Percentiles rank a stretch among this genome's conserved stretches.
phyloP scores from a whole-genome alignment of 176 grass and related monocot species.

The Carex myosuroides region DNA sequence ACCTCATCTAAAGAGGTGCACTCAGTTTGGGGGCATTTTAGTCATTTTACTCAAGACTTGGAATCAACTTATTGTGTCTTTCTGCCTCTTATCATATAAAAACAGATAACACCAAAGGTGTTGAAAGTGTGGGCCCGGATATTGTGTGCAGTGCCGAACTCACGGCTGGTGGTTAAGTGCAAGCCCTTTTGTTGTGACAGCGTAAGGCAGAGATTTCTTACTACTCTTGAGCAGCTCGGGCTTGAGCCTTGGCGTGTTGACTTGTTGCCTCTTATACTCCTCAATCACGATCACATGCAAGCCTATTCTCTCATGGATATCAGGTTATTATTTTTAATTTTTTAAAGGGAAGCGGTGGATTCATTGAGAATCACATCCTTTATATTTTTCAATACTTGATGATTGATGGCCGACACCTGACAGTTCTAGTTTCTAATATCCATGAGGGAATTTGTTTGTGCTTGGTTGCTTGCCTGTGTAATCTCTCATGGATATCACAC shows the following conservation, averaged over 20 bases:
- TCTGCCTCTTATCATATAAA: conserved; percentile 10
- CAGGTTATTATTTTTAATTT: conserved; percentile 35
- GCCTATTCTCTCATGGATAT: conserved; percentile 99
- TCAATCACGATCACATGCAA: conserved; percentile 99
- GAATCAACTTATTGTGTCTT: neutral
- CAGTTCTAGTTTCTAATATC: neutral
- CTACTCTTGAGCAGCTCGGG: conserved; percentile 75
- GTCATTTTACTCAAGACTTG: neutral
- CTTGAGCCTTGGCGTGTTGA: conserved; percentile 80
- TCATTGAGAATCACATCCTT: neutral
- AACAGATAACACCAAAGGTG: conserved; percentile 87
- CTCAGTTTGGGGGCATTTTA: neutral
- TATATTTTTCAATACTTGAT: neutral
- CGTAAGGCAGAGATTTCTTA: conserved; percentile 78
- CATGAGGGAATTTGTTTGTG: neutral
- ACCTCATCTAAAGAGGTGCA: no score
- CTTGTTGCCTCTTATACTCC: conserved; percentile 90
- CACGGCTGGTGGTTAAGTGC: conserved; percentile 92
- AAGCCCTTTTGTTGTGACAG: conserved; percentile 95
- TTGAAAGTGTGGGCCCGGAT: conserved; percentile 96
- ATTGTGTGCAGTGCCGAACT: conserved; percentile 80
- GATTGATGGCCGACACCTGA: neutral
- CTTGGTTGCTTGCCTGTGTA: neutral
- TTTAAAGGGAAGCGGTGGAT: neutral
- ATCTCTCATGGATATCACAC: neutral